A percentile compares a stretch with the other conserved stretches of the same genome.
Conservation (phyloP, 495 filamentous ascomycete species). For the Wilcoxina mikolae region DNA sequence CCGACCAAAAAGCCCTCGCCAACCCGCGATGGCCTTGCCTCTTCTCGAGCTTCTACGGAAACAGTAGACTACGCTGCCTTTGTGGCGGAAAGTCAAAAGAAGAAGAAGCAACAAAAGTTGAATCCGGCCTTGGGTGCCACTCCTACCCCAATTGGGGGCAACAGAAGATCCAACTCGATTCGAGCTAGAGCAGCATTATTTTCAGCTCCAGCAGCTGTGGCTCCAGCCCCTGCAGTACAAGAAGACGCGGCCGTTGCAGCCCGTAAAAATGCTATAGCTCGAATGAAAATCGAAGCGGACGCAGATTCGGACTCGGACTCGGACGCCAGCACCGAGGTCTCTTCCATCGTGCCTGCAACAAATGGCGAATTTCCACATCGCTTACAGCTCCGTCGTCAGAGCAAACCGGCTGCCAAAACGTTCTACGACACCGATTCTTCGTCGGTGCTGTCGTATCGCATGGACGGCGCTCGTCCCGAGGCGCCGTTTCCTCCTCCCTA, state of each 20-base stretch:
- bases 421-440: background rate
- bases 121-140: background rate
- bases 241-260: background rate
- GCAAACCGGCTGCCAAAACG: background rate
- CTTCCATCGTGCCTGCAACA: background rate
- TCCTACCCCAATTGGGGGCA: background rate
- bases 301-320: background rate
- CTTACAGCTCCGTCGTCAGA: background rate
- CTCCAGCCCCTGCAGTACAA: background rate
- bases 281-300: background rate
- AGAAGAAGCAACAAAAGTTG: background rate
- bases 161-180: background rate
- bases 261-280: background rate
- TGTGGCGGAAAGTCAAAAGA: slow-evolving; percentile 1
- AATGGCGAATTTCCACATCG: background rate
- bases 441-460: background rate
- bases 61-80: slow-evolving; percentile 7
- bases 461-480: background rate
- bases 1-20: background rate
- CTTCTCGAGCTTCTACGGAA: background rate
- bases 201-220: background rate
- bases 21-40: background rate
- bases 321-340: background rate
- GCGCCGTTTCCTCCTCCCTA: slow-evolving; percentile 2
- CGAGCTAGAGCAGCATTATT: background rate